phyloP scores from a whole-genome alignment of 1,284 basidiomycete species.

The Bjerkandera adusta region DNA sequence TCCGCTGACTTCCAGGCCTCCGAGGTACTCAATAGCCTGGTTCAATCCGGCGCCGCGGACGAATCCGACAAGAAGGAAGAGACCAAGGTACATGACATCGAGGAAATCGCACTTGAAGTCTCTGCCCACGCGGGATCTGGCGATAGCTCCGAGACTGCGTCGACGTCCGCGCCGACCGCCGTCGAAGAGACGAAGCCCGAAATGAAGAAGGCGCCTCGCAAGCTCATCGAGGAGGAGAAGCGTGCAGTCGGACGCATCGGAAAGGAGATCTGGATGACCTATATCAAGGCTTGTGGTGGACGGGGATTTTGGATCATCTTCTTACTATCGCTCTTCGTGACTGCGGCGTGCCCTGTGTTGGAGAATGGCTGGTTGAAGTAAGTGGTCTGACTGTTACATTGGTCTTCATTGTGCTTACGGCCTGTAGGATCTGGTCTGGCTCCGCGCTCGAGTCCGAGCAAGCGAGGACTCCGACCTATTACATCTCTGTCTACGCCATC shows the following conservation, averaged over 20 bases:
- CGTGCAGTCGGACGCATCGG: slow-evolving; percentile 83
- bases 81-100: slow-evolving; percentile 20
- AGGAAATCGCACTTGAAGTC: slow-evolving; percentile 19
- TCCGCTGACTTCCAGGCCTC: slow-evolving; percentile 67
- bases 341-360: slow-evolving; percentile 71
- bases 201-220: slow-evolving; percentile 70
- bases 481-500: slow-evolving; percentile 74
- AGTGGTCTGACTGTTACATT: too few species aligned
- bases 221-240: slow-evolving; percentile 89
- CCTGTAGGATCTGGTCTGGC: slow-evolving; percentile 63
- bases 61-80: slow-evolving; percentile 35
- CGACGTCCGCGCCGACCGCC: slow-evolving; percentile 34
- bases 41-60: slow-evolving; percentile 57
- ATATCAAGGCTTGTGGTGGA: slow-evolving; percentile 71
- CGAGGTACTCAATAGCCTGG: slow-evolving; percentile 62
- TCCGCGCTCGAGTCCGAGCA: slow-evolving; percentile 35
- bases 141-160: slow-evolving; percentile 48
- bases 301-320: slow-evolving; percentile 75
- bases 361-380: slow-evolving; percentile 85
- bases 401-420: background rate
- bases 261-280: slow-evolving; percentile 78
- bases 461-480: slow-evolving; percentile 61
- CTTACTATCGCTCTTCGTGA: slow-evolving; percentile 52
- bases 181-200: slow-evolving; percentile 42
- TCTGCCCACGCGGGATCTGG: slow-evolving; percentile 17